Evolutionary conservation across 805 yeast genomes (phyloP), one percentile per base, ranked within the genome.

Genomic region (Starmera caribaea): DNA sequence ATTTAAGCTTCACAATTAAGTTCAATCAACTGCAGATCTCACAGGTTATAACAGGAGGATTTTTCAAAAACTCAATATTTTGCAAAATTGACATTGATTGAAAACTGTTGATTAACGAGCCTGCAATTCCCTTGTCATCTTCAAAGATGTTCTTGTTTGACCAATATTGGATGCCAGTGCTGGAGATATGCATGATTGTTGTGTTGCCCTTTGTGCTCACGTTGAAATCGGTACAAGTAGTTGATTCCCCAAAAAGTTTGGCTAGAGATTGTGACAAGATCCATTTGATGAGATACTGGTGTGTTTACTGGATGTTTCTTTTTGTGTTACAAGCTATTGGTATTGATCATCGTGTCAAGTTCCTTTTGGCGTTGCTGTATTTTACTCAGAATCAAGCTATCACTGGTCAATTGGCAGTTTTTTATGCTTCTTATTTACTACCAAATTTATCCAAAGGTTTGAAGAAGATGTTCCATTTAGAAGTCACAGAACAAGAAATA

Each of bases 201-300:
- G 38, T 17, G 4, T n/a, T 46, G 3, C 57, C 57, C 2, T 16
- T 43, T 9, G 29, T 50, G 26, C 36, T 53, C 14, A 53, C 57
- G 3, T 36, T 52, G 31, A 49, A 49, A 31, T 29, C 53, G 2
- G 34, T 52, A 3, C 47, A 47, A 15, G 11, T 47, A 36, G 10
- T 39, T 16, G 16, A 21, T 16, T 9, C 8, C 30, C 31, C 32
- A 24, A 5, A 35, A 30, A 16, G 30, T 24, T 3, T 39, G 31
- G 14, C 34, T 36, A 21, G 29, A 41, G 11, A 42, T 33, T 10
- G 34, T 8, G 15, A 15, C 24, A 12, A 32, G 34, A 11, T 21
- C 8, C 26, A 32, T 11, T 26, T 21, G 12, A 35, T 47, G n/a
- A 32, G 38, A 7, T 52, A 46, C 37, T 52, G 56, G 56, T 15